Evolutionary conservation across 2,329 filamentous ascomycete genomes (phyloP).

Genomic region (Plectosphaerella cucumerina): DNA sequence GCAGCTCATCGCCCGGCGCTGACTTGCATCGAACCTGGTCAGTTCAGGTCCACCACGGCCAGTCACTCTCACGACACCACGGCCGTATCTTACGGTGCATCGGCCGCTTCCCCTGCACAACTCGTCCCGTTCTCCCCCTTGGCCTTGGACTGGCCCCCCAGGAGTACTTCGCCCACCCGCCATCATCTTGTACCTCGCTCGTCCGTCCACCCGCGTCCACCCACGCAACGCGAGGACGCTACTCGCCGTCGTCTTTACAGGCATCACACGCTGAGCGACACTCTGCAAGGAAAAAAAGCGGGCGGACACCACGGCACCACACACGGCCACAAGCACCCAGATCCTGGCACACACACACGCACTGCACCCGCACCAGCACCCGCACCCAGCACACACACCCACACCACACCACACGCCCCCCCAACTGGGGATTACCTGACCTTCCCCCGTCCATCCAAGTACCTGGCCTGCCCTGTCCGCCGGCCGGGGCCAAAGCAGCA

Average conservation of each 20-base stretch:
- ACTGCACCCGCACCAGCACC: neutral
- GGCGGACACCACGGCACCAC: constrained; percentile 1
- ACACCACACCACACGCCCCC: constrained; percentile 1
- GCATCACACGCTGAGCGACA: constrained; percentile 5
- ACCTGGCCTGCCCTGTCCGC: constrained; percentile 1
- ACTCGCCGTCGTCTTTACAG: neutral
- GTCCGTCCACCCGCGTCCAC: neutral
- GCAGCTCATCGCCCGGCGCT: neutral
- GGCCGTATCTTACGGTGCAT: constrained; percentile 3
- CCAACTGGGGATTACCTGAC: constrained; percentile 3
- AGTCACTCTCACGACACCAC: neutral
- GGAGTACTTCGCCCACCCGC: constrained; percentile 4
- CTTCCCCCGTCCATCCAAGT: neutral
- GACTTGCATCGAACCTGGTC: neutral
- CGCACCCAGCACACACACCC: neutral
- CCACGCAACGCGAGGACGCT: neutral
- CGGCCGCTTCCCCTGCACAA: neutral
- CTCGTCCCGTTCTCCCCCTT: neutral
- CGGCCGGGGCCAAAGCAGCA: constrained; percentile 10
- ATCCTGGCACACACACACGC: neutral
- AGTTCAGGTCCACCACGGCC: neutral
- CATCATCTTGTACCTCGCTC: constrained; percentile 2
- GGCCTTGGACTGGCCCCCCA: neutral
- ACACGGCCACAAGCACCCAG: neutral
- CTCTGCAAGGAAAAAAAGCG: constrained; percentile 12